Conservation (phyloP, 2,329 filamentous ascomycete genomes). For the Colletotrichum orchidophilum region DNA sequence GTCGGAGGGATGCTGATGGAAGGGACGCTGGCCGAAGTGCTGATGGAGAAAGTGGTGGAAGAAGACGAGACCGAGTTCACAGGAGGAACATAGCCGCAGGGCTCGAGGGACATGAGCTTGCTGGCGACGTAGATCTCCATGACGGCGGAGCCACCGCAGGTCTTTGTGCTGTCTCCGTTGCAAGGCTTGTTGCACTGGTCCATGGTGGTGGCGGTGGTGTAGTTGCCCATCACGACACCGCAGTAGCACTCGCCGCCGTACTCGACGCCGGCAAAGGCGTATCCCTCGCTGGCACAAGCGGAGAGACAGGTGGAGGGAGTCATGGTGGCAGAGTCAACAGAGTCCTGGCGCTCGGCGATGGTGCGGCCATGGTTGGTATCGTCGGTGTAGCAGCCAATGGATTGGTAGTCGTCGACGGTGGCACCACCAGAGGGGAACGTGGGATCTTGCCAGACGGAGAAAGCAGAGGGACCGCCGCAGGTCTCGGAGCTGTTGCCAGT, state of each 20-base stretch:
- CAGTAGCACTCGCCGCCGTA: constrained; percentile 57
- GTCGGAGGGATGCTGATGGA: constrained; percentile 21
- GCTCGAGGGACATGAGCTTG: constrained; percentile 59
- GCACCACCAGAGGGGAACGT: constrained; percentile 56
- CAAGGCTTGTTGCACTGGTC: constrained; percentile 61
- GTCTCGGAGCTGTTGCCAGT: constrained; percentile 53
- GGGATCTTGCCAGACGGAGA: constrained; percentile 60
- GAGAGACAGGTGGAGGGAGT: constrained; percentile 54
- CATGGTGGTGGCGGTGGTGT: constrained; percentile 46
- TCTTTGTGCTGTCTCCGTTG: constrained; percentile 53
- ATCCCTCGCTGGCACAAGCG: constrained; percentile 54
- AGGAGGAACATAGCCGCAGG: constrained; percentile 52
- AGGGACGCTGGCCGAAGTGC: constrained; percentile 25
- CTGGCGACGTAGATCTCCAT: constrained; percentile 58
- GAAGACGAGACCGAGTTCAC: constrained; percentile 33
- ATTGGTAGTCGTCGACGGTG: constrained; percentile 62
- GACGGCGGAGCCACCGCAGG: constrained; percentile 53
- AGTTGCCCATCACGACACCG: constrained; percentile 62
- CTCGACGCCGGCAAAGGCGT: constrained; percentile 59
- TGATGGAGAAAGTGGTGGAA: constrained; percentile 25
- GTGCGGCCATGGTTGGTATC: constrained; percentile 51
- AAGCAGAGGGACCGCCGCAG: constrained; percentile 57
- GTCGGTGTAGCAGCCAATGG: constrained; percentile 70
- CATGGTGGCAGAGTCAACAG: constrained; percentile 46
- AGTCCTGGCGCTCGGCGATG: constrained; percentile 53